A percentile compares a stretch with the other conserved stretches of the same genome.
These are phyloP conservation scores for Annulohypoxylon stygium DNA, from an alignment of 495 filamentous ascomycete genomes.

Conservation along the genomic window DNA sequence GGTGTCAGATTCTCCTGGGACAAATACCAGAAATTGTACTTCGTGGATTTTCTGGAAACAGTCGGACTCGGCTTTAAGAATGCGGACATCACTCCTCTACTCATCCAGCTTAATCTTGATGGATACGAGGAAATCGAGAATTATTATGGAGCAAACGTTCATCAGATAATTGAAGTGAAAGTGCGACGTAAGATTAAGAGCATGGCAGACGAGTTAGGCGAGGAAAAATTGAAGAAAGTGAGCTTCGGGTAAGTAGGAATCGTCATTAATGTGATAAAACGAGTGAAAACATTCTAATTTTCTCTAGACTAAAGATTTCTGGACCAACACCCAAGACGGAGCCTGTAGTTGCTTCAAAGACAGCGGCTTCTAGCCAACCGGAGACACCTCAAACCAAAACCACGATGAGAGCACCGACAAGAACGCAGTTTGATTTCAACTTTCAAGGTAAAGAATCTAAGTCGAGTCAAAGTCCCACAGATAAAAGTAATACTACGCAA, in stretches of 20 bases:
- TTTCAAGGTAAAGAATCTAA: background rate
- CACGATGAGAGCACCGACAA: background rate
- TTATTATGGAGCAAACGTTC: slow-evolving; percentile 18
- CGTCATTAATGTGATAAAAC: background rate
- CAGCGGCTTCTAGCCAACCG: background rate
- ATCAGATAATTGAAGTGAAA: slow-evolving; percentile 26
- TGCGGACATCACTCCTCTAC: slow-evolving; percentile 19
- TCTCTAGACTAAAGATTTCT: background rate
- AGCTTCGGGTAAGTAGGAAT: slow-evolving; percentile 24
- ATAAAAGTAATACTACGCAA: background rate
- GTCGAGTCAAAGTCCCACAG: background rate
- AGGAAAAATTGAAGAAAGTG: background rate
- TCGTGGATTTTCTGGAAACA: slow-evolving; percentile 15
- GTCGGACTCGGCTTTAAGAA: slow-evolving; percentile 16
- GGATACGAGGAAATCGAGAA: slow-evolving; percentile 31
- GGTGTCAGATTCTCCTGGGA: slow-evolving; percentile 35
- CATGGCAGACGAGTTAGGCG: slow-evolving; percentile 17
- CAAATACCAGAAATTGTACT: slow-evolving; percentile 20
- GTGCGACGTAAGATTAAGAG: slow-evolving; percentile 27
- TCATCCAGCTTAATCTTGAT: slow-evolving; percentile 31
- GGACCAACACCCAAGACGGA: background rate
- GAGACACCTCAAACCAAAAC: background rate
- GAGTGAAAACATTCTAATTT: background rate
- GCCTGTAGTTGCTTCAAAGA: background rate
- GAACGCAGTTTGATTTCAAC: too few relatives aligned